A percentile compares a stretch with the other conserved stretches of the same genome.
Conservation (phyloP, 1,284 basidiomycete genomes). For the Ceratobasidium sp. region DNA sequence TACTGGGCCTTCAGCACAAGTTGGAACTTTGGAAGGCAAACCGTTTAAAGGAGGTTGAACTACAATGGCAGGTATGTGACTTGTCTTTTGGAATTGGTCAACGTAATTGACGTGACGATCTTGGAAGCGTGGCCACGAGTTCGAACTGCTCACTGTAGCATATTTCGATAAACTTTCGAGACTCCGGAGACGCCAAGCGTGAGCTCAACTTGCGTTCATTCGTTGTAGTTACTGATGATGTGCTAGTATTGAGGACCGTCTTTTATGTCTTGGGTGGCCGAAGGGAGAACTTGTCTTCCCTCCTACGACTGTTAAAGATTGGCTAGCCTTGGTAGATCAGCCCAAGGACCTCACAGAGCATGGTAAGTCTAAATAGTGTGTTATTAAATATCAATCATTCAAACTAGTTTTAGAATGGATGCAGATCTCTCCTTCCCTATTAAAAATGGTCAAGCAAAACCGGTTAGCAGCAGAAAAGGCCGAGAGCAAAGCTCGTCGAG, state of each 20-base stretch:
- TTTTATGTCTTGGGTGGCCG: background rate
- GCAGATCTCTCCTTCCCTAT: too few species aligned
- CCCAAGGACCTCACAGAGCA: background rate
- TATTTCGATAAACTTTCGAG: background rate
- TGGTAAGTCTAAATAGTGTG: background rate
- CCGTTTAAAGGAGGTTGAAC: too few species aligned
- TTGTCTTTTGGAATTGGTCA: too few species aligned
- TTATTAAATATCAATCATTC: too few species aligned
- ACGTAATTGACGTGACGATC: too few species aligned
- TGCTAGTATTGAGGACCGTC: background rate
- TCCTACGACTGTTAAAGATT: background rate
- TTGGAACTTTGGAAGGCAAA: too few species aligned
- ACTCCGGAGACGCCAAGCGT: background rate
- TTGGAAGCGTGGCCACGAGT: background rate
- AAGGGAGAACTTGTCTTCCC: background rate
- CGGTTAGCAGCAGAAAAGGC: too few species aligned
- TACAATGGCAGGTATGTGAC: too few species aligned
- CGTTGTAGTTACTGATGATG: background rate
- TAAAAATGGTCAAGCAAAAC: too few species aligned
- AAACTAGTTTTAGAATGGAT: too few species aligned
- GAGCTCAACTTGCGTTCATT: background rate
- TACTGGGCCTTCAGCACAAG: too few species aligned
- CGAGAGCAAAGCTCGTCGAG: too few species aligned
- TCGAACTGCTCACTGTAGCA: background rate
- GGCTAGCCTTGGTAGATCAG: background rate